Percentiles rank a stretch among this genome's conserved stretches.
These are phyloP conservation scores for Linnemannia elongata DNA, from an alignment of 192 early-diverging fungal species.

Conservation along the genomic window DNA sequence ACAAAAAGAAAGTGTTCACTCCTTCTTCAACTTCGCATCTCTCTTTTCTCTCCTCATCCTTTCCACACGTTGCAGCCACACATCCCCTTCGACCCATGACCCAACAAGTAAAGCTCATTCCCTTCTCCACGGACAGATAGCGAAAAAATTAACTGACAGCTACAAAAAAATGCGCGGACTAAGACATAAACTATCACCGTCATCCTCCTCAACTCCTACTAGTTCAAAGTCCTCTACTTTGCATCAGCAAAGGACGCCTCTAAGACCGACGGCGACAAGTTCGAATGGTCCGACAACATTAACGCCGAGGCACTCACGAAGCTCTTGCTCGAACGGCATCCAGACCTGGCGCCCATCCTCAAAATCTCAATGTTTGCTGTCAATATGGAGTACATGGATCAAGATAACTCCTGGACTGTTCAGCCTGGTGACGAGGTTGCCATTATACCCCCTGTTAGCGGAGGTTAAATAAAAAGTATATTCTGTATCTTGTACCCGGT, in stretches of 20 bases:
- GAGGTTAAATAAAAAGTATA: slow-evolving; percentile 57
- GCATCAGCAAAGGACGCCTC: slow-evolving; percentile 68
- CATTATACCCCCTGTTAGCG: slow-evolving; percentile 77
- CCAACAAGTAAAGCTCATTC: background rate
- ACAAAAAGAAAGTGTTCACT: background rate
- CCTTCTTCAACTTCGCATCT: background rate
- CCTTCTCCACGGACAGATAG: background rate
- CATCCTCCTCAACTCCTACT: background rate
- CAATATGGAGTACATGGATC: slow-evolving; percentile 75
- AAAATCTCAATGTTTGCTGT: slow-evolving; percentile 68
- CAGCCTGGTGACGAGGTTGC: slow-evolving; percentile 72
- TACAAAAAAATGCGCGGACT: background rate
- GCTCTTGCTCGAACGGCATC: slow-evolving; percentile 52
- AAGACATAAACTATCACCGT: background rate
- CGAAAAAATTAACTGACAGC: background rate
- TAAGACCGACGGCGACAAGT: slow-evolving; percentile 55
- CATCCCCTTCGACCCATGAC: background rate
- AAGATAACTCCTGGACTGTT: slow-evolving; percentile 57
- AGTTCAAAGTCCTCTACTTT: slow-evolving; percentile 75
- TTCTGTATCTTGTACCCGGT: background rate
- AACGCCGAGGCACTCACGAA: slow-evolving; percentile 23
- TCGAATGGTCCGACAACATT: slow-evolving; percentile 46
- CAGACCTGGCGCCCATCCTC: slow-evolving; percentile 53
- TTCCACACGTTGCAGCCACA: background rate
- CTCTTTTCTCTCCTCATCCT: background rate